These are phyloP conservation scores for Lomentospora prolificans DNA, from an alignment of 2,329 filamentous ascomycete species.

Conservation along the genomic window DNA sequence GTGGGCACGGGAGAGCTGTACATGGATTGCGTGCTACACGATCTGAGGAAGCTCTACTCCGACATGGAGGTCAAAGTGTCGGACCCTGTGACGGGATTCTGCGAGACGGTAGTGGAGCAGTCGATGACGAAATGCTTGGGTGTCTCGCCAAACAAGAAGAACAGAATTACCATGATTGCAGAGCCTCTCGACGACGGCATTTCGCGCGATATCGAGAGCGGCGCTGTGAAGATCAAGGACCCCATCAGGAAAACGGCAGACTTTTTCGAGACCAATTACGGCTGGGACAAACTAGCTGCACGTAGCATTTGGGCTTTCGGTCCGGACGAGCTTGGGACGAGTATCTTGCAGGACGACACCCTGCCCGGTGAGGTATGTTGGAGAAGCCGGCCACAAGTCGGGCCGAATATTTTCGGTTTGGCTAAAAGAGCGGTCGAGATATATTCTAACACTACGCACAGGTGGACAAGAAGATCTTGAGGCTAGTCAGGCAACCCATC, in stretches of 20 bases:
- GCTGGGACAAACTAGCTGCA: constrained; percentile 89
- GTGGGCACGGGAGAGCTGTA: constrained; percentile 97
- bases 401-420: not conserved
- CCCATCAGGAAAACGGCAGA: constrained; percentile 88
- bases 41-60: constrained; percentile 84
- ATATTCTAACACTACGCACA: constrained; percentile 20
- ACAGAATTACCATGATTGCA: constrained; percentile 97
- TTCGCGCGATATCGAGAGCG: constrained; percentile 85
- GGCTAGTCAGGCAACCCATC: constrained; percentile 82
- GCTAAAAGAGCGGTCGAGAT: constrained; percentile 9
- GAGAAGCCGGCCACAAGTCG: not conserved
- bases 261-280: constrained; percentile 95
- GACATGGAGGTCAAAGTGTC: constrained; percentile 99
- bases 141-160: constrained; percentile 97
- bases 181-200: constrained; percentile 94
- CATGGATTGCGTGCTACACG: constrained; percentile 97
- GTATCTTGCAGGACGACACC: constrained; percentile 95
- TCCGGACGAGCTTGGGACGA: constrained; percentile 86
- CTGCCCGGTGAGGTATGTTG: constrained; percentile 67
- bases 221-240: constrained; percentile 83
- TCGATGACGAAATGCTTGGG: constrained; percentile 98
- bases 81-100: constrained; percentile 93
- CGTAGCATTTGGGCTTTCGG: constrained; percentile 98
- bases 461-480: constrained; percentile 86
- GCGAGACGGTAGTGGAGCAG: constrained; percentile 94